These are phyloP conservation scores for Oryza meridionalis DNA, from an alignment of 176 grass and related monocot genomes.

Conservation along the genomic window DNA sequence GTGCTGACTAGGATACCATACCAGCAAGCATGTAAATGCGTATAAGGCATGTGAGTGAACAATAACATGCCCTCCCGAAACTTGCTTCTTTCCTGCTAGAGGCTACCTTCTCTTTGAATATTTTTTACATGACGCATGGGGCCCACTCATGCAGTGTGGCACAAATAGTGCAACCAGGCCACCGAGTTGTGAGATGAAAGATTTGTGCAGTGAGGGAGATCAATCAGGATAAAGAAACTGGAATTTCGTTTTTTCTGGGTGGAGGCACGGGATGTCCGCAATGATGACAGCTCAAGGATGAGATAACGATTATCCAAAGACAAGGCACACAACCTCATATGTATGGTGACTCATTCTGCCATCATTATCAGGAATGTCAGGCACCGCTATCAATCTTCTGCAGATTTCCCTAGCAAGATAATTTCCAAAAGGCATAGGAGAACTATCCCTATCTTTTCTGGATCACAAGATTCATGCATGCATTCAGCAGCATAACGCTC, in stretches of 20 bases:
- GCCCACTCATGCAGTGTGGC: background rate
- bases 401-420: background rate
- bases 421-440: background rate
- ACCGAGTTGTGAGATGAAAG: too few species aligned
- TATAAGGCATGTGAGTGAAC: background rate
- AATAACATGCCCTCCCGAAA: background rate
- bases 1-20: background rate
- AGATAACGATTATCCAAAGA: background rate
- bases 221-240: too few species aligned
- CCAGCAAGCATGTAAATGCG: background rate
- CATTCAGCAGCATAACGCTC: background rate
- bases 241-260: background rate
- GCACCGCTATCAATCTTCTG: background rate
- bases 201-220: too few species aligned
- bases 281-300: background rate
- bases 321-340: background rate
- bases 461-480: background rate
- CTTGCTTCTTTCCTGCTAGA: background rate
- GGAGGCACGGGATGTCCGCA: background rate
- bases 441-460: background rate
- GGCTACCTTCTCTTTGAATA: background rate
- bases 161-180: background rate
- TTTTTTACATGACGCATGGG: background rate
- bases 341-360: background rate
- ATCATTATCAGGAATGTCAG: background rate